Base-by-base conservation (phyloP, 2,329 filamentous ascomycete genomes). In the Colletotrichum cordylinicola region DNA sequence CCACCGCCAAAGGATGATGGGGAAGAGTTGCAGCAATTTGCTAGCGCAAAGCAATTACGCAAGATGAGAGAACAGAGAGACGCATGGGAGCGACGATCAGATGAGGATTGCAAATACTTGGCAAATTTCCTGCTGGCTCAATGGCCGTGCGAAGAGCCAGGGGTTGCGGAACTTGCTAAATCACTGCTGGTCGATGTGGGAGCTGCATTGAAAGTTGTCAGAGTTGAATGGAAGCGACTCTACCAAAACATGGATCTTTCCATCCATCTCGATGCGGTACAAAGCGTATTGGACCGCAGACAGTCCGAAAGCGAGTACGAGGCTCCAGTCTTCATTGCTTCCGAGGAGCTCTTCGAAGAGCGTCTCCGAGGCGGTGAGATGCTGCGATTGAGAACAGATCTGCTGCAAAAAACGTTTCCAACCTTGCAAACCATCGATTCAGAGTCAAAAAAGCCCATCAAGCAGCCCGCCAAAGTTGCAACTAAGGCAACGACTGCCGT, bases 181-280 rank as follows among this genome's bases (percentile, higher is more conserved):
- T 68, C 72, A 2, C 79, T 84, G 5, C 62, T 85, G 4, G 33
- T 92, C 1, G 79, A 90, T 74, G 27, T 84, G 8, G 48, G 76
- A 0, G 75, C 80, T 13, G 89, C 88, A 4, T 48, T 90, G 2
- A 77, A 82, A 0, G 78, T 80, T 0, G 79, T 92, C 16, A 77
- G 78, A 0, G 84, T 84, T 0, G 87, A 90, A 67, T 92, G 90
- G 90, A 76, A 81, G 6, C 85, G 87, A 0, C 78, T 90, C 1
- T 86, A 83, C n/a, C 82, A 86, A 7, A 92, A 92, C 60, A 75
- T 84, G 12, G 83, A 88, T 33, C 82, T 91, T 1, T 85, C 83
- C 0, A 56, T 80, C 0, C 87, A 91, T 77, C 74, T 91, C 1
- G 70, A 82, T 12, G 58, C 84, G 31, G 85, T 89, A 0, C 88